Evolutionary conservation across 192 early-diverging fungal species (phyloP), one percentile per base, ranked within the genome.

Genomic region (Spinellus fusiger): DNA sequence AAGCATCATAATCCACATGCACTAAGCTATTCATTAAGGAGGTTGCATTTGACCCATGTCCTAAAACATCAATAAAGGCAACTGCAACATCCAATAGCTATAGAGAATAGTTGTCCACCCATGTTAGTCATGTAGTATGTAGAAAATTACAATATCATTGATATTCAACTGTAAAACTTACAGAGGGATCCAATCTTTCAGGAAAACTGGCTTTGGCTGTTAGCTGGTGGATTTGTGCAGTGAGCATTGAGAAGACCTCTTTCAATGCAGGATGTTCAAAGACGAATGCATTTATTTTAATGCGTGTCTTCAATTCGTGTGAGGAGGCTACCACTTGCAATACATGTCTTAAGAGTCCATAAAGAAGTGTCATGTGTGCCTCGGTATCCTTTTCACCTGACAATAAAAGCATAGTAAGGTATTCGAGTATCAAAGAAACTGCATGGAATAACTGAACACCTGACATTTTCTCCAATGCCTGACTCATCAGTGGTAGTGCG

Each of bases 241-340:
- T 18, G 2, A 63, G 2, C 31, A 18, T 49, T 29, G 51, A 26
- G 18, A 51, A 31, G 9, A 63, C 8, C 2, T 66, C 56, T 25
- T 66, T 49, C 27, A 66, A 20, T 5, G 38, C 37, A 7, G 64
- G 64, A 34, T 66, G 64, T 25, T 38, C 29, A 53, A 66, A 59
- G 0, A 66, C 25, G 29, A 51, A 10, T 12, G 18, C 12, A 9
- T 33, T 53, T 5, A 63, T 10, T 2, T 23, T 27, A 0, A 25
- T 6, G 0, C 47, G 46, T 18, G 46, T 59, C 29, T 61, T 51
- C 4, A 61, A 12, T 13, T 61, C 59, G n/a, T 50, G 57, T 7
- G 18, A 15, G 2, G 49, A 32, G 13, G 33, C 23, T 5, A 61
- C 13, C 32, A 54, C 32, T 33, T 10, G 31, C 4, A 56, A 7